A percentile compares a stretch with the other conserved stretches of the same genome.
These are phyloP conservation scores for Logfia minima DNA, from an alignment of 129 eudicot genomes.

Conservation along the genomic window DNA sequence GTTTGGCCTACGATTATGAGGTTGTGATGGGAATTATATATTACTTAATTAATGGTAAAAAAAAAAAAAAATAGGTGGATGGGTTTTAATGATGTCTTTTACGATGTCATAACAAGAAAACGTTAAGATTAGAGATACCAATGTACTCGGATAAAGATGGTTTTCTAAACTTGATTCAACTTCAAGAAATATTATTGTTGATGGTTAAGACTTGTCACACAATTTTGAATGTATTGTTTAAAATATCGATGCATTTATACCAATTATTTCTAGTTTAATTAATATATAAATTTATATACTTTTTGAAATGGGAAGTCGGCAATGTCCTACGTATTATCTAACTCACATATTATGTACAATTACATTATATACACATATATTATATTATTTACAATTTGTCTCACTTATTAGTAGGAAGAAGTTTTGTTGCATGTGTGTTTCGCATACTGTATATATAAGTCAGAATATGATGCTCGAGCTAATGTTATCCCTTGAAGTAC, in stretches of 20 bases:
- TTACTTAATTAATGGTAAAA: neutral
- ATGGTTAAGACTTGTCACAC: no score
- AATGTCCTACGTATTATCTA: no score
- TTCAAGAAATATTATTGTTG: neutral
- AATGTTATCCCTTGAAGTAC: neutral
- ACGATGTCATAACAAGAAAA: slow-evolving; percentile 24
- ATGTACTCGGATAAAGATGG: neutral
- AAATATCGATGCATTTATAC: no score
- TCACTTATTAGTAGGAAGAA: no score
- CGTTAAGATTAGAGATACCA: slow-evolving; percentile 10
- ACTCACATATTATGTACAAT: no score
- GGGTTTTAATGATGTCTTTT: slow-evolving; percentile 38
- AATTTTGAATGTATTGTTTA: no score
- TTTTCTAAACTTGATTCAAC: neutral
- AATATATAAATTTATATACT: no score
- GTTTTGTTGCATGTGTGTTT: no score
- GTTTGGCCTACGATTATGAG: slow-evolving; percentile 46
- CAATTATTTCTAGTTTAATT: no score
- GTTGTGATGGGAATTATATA: slow-evolving; percentile 23
- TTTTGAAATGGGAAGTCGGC: no score
- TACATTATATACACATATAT: neutral
- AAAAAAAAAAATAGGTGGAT: slow-evolving; percentile 25
- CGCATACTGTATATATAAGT: no score
- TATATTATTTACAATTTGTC: no score
- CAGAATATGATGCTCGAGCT: slow-evolving; percentile 13